Evolutionary conservation across 2,329 filamentous ascomycete genomes (phyloP).

Genomic region (Neofusicoccum ribis): DNA sequence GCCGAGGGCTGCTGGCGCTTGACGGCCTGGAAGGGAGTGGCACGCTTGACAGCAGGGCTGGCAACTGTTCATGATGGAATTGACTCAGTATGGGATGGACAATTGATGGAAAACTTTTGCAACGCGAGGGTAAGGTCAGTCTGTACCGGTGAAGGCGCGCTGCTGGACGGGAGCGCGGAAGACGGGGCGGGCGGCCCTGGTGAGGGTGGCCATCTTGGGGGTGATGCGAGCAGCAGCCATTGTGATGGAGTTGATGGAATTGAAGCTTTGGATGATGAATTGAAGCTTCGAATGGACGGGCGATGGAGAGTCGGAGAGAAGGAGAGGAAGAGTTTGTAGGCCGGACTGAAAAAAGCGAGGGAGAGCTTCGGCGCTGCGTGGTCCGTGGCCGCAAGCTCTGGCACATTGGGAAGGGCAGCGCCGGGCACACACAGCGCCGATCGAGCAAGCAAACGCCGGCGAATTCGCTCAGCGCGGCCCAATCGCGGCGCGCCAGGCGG

Average conservation of each 20-base stretch:
- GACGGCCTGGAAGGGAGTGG: slow-evolving; percentile 69
- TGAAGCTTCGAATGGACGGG: slow-evolving; percentile 20
- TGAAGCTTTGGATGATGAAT: slow-evolving; percentile 17
- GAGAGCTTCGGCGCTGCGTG: slow-evolving; percentile 19
- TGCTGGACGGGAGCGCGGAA: slow-evolving; percentile 68
- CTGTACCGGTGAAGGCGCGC: slow-evolving; percentile 71
- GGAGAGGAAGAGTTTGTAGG: slow-evolving; percentile 16
- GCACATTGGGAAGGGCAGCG: slow-evolving; percentile 15
- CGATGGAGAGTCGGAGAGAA: slow-evolving; percentile 17
- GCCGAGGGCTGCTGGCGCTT: slow-evolving; percentile 71
- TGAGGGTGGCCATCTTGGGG: slow-evolving; percentile 75
- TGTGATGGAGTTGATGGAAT: slow-evolving; percentile 56
- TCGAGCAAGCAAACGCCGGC: slow-evolving; percentile 9
- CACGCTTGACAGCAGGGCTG: slow-evolving; percentile 26
- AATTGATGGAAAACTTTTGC: slow-evolving; percentile 21
- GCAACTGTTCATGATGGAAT: slow-evolving; percentile 22
- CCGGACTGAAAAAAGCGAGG: slow-evolving; percentile 18
- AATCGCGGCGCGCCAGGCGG: slow-evolving; percentile 13
- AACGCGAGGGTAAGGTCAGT: slow-evolving; percentile 44
- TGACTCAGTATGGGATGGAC: slow-evolving; percentile 19
- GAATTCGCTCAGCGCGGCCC: slow-evolving; percentile 16
- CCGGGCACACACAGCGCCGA: slow-evolving; percentile 14
- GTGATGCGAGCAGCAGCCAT: slow-evolving; percentile 78
- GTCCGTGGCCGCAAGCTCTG: slow-evolving; percentile 16
- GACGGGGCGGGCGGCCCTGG: slow-evolving; percentile 77